Evolutionary conservation across 805 yeast species (phyloP).

Genomic region (Komagataella populi): DNA sequence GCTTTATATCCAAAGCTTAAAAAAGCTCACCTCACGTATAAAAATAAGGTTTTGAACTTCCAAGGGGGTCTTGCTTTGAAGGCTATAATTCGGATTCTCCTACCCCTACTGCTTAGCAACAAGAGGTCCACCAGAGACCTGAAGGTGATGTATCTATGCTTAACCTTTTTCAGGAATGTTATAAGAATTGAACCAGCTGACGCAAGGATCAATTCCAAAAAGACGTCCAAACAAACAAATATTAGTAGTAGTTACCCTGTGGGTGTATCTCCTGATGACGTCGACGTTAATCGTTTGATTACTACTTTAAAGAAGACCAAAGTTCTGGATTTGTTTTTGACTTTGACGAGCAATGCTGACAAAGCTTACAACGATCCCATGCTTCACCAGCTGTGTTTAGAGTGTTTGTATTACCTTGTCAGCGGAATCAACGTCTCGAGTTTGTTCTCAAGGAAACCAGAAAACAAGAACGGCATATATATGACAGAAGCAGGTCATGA

Average conservation of each 20-base stretch:
- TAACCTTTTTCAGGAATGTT: slow-evolving; percentile 69
- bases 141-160: slow-evolving; percentile 55
- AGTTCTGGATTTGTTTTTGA: slow-evolving; percentile 60
- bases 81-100: slow-evolving; percentile 55
- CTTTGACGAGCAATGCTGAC: slow-evolving; percentile 54
- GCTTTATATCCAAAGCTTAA: slow-evolving; percentile 44
- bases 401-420: slow-evolving; percentile 50
- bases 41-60: slow-evolving; percentile 46
- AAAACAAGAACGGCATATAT: not conserved
- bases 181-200: slow-evolving; percentile 63
- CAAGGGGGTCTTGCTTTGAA: slow-evolving; percentile 49
- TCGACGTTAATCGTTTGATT: slow-evolving; percentile 47
- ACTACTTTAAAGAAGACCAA: slow-evolving; percentile 50
- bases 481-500: slow-evolving; percentile 22
- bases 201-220: slow-evolving; percentile 30
- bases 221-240: slow-evolving; percentile 15
- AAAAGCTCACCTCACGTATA: slow-evolving; percentile 58
- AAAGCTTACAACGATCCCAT: slow-evolving; percentile 46
- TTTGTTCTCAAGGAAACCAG: slow-evolving; percentile 7
- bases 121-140: slow-evolving; percentile 63
- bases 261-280: slow-evolving; percentile 50
- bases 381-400: slow-evolving; percentile 53
- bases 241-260: slow-evolving; percentile 34
- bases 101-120: slow-evolving; percentile 39
- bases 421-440: slow-evolving; percentile 36